Evolutionary conservation across 306 rosid genomes (phyloP).

Genomic region (Datisca glomerata): DNA sequence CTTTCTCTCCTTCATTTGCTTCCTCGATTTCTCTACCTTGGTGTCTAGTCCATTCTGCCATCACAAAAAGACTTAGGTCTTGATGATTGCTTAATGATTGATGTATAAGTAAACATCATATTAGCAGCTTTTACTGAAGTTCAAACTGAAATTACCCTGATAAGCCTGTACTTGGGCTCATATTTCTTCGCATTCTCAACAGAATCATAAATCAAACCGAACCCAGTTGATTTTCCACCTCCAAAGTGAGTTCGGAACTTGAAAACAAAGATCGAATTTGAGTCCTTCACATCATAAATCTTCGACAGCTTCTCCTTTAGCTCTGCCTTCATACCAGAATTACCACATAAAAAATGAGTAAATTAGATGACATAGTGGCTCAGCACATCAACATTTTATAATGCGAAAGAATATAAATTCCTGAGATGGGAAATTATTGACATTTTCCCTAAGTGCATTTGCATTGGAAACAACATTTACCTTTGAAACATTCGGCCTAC

Average conservation of each 20-base stretch:
- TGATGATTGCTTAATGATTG: no score
- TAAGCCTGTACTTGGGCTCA: conserved; percentile 24
- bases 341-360: neutral
- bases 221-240: conserved; percentile 21
- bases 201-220: conserved; percentile 23
- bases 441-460: neutral
- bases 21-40: conserved; percentile 76
- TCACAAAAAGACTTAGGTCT: neutral
- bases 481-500: conserved; percentile 22
- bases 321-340: conserved; percentile 17
- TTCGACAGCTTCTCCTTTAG: conserved; percentile 17
- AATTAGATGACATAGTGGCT: neutral
- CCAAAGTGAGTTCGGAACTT: conserved; percentile 26
- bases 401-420: neutral
- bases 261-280: conserved; percentile 18
- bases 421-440: neutral
- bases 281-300: conserved; percentile 19
- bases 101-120: neutral
- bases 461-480: neutral
- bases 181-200: conserved; percentile 23
- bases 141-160: conserved; percentile 12
- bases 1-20: conserved; percentile 93
- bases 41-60: conserved; percentile 83
- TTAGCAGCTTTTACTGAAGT: neutral
- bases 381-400: neutral